Evolutionary conservation across 2,329 filamentous ascomycete species (phyloP).

Genomic region (Fusarium liriodendri): DNA sequence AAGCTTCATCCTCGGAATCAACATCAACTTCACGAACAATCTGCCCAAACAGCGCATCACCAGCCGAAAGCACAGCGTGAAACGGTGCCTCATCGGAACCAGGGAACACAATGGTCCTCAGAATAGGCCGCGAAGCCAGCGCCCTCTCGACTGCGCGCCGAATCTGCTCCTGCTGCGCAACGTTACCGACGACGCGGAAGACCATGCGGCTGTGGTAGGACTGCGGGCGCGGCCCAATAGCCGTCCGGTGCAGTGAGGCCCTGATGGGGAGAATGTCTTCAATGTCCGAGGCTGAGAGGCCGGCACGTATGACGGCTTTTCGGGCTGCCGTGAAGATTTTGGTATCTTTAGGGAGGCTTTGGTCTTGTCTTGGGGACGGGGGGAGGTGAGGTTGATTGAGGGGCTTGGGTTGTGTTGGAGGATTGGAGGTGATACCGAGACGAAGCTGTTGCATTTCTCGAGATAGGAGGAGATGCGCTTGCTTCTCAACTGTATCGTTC

Average conservation of each 20-base stretch:
- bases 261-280: slow-evolving; percentile 48
- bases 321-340: slow-evolving; percentile 16
- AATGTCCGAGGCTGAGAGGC: slow-evolving; percentile 35
- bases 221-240: slow-evolving; percentile 47
- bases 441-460: slow-evolving; percentile 34
- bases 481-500: slow-evolving; percentile 47
- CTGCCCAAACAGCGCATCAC: slow-evolving; percentile 36
- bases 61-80: slow-evolving; percentile 44
- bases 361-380: not conserved
- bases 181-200: slow-evolving; percentile 43
- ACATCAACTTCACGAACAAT: slow-evolving; percentile 42
- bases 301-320: slow-evolving; percentile 22
- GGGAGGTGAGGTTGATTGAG: not conserved
- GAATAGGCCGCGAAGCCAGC: slow-evolving; percentile 43
- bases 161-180: slow-evolving; percentile 34
- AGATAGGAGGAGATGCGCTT: slow-evolving; percentile 42
- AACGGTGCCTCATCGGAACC: slow-evolving; percentile 27
- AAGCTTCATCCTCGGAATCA: slow-evolving; percentile 36
- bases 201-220: slow-evolving; percentile 50
- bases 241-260: slow-evolving; percentile 44
- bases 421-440: slow-evolving; percentile 14
- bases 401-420: not conserved
- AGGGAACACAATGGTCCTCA: slow-evolving; percentile 45
- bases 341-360: not conserved
- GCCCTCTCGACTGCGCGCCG: slow-evolving; percentile 43